Conservation (phyloP, 1,284 basidiomycete species). For the Lignosus rhinocerotis region DNA sequence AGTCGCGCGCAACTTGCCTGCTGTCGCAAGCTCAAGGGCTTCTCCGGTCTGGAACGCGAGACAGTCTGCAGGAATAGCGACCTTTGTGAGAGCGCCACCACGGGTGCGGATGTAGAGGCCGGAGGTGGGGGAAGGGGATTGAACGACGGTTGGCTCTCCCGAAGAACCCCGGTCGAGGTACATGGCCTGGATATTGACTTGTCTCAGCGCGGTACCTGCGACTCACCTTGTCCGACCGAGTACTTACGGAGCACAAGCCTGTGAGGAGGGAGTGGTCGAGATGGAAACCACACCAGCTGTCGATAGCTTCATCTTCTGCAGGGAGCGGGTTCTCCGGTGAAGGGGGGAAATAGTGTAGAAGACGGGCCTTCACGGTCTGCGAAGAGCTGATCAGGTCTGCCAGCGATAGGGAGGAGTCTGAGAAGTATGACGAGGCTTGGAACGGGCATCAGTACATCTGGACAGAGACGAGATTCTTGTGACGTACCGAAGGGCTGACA, state of each 20-base stretch:
- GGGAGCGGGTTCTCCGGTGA: conserved; percentile 39
- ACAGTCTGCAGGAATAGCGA: conserved; percentile 79
- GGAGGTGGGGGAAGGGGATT: conserved; percentile 70
- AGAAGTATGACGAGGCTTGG: conserved; percentile 61
- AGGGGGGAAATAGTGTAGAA: conserved; percentile 90
- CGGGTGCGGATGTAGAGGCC: conserved; percentile 90
- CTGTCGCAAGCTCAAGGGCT: conserved; percentile 85
- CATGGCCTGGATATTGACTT: conserved; percentile 61
- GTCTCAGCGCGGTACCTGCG: not conserved
- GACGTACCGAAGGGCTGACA: conserved; percentile 83
- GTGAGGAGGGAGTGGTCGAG: conserved; percentile 87
- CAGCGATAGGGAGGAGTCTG: conserved; percentile 64
- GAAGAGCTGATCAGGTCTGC: conserved; percentile 62
- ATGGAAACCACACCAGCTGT: conserved; percentile 84
- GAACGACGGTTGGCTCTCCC: conserved; percentile 49
- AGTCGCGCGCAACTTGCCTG: conserved; percentile 75
- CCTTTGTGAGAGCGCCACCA: conserved; percentile 73
- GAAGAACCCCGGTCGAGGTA: conserved; percentile 56
- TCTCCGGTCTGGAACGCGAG: conserved; percentile 94
- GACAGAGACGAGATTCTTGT: not conserved
- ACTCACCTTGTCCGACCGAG: not conserved
- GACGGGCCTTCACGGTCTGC: conserved; percentile 79
- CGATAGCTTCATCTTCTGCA: conserved; percentile 61
- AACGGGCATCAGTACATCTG: not conserved
- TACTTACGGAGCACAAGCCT: conserved; percentile 80